A percentile compares a stretch with the other conserved stretches of the same genome.
phyloP scores from a whole-genome alignment of 1,139 yeast species.

The Protomyces arabidopsidicola region DNA sequence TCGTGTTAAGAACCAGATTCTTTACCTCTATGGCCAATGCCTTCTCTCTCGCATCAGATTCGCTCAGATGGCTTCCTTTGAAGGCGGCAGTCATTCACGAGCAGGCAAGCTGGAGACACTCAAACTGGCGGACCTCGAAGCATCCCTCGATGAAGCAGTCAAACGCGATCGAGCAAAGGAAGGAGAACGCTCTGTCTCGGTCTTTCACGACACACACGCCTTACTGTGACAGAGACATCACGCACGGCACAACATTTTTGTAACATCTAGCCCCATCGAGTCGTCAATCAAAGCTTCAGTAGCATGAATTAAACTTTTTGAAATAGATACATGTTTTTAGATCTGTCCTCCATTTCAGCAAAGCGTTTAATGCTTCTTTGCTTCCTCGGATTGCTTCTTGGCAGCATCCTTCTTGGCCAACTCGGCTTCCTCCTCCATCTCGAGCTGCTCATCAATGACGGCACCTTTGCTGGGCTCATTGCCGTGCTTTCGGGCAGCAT shows the following conservation, averaged over 20 bases:
- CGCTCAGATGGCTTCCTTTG: background rate
- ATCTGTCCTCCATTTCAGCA: background rate
- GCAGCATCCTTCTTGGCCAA: conserved; percentile 26
- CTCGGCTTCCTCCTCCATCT: conserved; percentile 25
- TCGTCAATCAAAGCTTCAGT: too few species aligned
- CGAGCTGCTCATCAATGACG: conserved; percentile 12
- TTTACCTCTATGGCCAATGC: background rate
- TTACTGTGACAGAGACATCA: too few species aligned
- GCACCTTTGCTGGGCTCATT: conserved; percentile 26
- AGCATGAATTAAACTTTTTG: too few species aligned
- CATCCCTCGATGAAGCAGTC: background rate
- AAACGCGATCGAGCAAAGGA: background rate
- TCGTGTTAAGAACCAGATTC: background rate
- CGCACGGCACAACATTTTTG: too few species aligned
- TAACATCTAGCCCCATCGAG: too few species aligned
- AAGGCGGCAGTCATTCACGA: background rate
- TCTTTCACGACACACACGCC: background rate
- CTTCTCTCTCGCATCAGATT: background rate
- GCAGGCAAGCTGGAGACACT: background rate
- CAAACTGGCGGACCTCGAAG: background rate
- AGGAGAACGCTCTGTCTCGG: background rate
- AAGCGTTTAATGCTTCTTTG: conserved; percentile 6
- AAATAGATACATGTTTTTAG: too few species aligned
- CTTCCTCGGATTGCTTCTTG: conserved; percentile 17
- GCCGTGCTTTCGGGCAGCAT: conserved; percentile 22